A percentile compares a stretch with the other conserved stretches of the same genome.
phyloP scores from a whole-genome alignment of 2,329 filamentous ascomycete genomes.

The Pyrenochaeta sp. region DNA sequence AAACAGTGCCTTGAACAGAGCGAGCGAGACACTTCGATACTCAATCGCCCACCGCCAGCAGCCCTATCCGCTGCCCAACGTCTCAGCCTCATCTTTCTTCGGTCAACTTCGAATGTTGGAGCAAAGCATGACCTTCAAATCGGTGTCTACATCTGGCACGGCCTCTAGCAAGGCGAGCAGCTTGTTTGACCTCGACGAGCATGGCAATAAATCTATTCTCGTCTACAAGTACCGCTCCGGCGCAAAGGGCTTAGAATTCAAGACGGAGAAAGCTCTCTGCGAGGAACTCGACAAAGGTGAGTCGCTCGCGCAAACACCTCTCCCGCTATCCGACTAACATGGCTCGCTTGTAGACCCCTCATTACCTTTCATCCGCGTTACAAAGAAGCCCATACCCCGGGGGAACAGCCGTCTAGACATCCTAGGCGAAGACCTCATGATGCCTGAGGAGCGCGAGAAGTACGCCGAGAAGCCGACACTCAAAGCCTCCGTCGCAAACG shows the following conservation, averaged over 20 bases:
- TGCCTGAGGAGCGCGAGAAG: conserved; percentile 43
- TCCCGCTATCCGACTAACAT: conserved; percentile 26
- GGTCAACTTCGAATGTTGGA: conserved; percentile 22
- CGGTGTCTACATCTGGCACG: conserved; percentile 52
- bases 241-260: conserved; percentile 48
- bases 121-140: conserved; percentile 54
- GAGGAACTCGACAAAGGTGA: conserved; percentile 48
- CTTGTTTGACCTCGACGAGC: conserved; percentile 56
- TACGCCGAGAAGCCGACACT: conserved; percentile 56
- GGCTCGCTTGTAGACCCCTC: conserved; percentile 48
- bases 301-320: conserved; percentile 15
- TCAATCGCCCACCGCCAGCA: conserved; percentile 12
- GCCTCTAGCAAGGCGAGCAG: conserved; percentile 49
- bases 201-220: conserved; percentile 54
- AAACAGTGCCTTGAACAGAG: conserved; percentile 25
- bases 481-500: conserved; percentile 57
- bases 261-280: conserved; percentile 56
- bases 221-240: conserved; percentile 57
- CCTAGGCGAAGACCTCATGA: conserved; percentile 54
- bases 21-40: conserved; percentile 8
- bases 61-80: conserved; percentile 18
- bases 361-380: conserved; percentile 53
- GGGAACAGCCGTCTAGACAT: conserved; percentile 57
- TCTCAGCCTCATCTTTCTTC: conserved; percentile 39
- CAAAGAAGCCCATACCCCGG: conserved; percentile 57